These are phyloP conservation scores for Chalciporus pseudorubinellus DNA, from an alignment of 768 basidiomycete species.

Conservation along the genomic window DNA sequence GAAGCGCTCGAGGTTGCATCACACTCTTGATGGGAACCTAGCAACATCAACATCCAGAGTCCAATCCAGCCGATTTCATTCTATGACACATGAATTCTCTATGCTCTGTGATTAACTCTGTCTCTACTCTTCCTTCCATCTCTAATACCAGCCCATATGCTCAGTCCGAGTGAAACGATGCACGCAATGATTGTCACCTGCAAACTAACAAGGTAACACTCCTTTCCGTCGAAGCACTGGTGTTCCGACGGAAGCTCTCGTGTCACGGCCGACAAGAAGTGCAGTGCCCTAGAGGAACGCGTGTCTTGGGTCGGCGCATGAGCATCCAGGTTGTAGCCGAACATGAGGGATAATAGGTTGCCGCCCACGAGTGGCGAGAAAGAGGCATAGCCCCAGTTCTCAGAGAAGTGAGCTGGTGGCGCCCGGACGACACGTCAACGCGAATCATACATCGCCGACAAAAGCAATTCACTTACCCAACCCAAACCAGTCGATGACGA, in stretches of 20 bases:
- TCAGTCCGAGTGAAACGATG: slow-evolving; percentile 35
- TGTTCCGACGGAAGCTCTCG: slow-evolving; percentile 32
- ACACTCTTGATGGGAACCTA: too few species aligned
- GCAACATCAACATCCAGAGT: too few species aligned
- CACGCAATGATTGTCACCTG: slow-evolving; percentile 44
- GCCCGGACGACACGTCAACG: neutral
- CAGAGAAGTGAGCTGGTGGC: slow-evolving; percentile 61
- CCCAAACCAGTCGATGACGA: slow-evolving; percentile 88
- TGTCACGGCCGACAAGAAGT: neutral
- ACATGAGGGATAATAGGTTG: slow-evolving; percentile 81
- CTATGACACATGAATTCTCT: neutral
- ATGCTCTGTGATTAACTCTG: neutral
- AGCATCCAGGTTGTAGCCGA: slow-evolving; percentile 77
- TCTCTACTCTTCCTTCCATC: slow-evolving; percentile 18
- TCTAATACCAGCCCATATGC: slow-evolving; percentile 37
- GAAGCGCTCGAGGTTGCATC: too few species aligned
- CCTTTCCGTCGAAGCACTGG: slow-evolving; percentile 54
- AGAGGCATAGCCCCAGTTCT: slow-evolving; percentile 83
- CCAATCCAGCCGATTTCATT: neutral
- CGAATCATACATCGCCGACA: neutral
- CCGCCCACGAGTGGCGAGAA: slow-evolving; percentile 75
- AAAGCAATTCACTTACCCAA: slow-evolving; percentile 51
- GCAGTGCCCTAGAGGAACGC: neutral
- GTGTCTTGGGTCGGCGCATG: slow-evolving; percentile 41
- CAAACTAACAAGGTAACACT: slow-evolving; percentile 60